These are phyloP conservation scores for Theileria parva DNA, from an alignment of 169 alveolate species.

Conservation along the genomic window DNA sequence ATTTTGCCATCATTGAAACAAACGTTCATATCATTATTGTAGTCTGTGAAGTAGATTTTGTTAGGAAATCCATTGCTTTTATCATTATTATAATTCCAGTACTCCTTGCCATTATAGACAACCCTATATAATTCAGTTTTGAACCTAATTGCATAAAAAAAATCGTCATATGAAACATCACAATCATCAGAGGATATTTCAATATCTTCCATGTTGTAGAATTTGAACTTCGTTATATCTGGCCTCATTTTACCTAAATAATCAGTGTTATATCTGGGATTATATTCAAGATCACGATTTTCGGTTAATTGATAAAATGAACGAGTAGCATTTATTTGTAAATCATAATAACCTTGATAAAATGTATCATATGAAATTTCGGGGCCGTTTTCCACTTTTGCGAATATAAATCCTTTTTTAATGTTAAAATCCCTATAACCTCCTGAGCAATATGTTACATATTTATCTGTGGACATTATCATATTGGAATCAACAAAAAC, in stretches of 20 bases:
- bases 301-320: too few relatives aligned
- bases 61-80: background rate
- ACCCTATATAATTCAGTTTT: background rate
- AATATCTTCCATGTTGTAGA: background rate
- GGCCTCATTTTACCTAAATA: background rate
- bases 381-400: background rate
- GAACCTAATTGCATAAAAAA: background rate
- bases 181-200: background rate
- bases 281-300: background rate
- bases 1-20: background rate
- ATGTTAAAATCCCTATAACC: background rate
- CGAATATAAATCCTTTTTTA: background rate
- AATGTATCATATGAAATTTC: background rate
- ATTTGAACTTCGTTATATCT: background rate
- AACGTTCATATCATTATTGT: background rate
- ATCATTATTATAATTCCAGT: background rate
- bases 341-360: too few relatives aligned
- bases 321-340: background rate
- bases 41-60: background rate
- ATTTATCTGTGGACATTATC: background rate
- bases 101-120: background rate
- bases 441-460: background rate
- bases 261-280: background rate
- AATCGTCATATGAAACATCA: background rate
- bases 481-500: background rate